Percentiles rank a stretch among this genome's conserved stretches.
These are phyloP conservation scores for Galerina sulciceps DNA, from an alignment of 768 basidiomycete genomes.

Conservation along the genomic window DNA sequence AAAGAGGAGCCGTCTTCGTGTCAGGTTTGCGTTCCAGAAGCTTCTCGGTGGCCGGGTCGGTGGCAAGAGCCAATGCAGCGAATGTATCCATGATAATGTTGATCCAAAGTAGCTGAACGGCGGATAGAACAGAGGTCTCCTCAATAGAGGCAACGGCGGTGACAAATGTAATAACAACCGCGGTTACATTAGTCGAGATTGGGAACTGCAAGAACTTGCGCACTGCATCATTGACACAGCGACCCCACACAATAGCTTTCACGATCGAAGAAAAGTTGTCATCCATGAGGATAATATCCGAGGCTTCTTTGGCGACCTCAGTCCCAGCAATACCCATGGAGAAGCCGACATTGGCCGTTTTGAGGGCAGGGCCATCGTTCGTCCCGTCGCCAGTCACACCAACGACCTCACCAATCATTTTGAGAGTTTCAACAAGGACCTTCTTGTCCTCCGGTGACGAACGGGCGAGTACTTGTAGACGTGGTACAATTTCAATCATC, in stretches of 20 bases:
- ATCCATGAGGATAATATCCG: constrained; percentile 98
- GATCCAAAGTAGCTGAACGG: constrained; percentile 98
- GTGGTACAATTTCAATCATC: constrained; percentile 83
- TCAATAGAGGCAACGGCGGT: constrained; percentile 79
- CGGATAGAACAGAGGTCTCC: constrained; percentile 87
- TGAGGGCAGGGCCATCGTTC: constrained; percentile 96
- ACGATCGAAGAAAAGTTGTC: constrained; percentile 97
- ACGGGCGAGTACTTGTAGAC: constrained; percentile 94
- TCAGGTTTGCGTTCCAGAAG: constrained; percentile 92
- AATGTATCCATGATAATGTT: constrained; percentile 99
- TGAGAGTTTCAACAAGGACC: constrained; percentile 86
- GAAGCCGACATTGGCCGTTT: constrained; percentile 95
- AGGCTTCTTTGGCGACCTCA: constrained; percentile 98
- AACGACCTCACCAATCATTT: constrained; percentile 85
- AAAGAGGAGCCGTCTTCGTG: constrained; percentile 84
- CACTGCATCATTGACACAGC: constrained; percentile 97
- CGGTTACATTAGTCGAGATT: constrained; percentile 92
- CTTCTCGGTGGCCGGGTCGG: constrained; percentile 85
- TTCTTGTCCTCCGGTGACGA: constrained; percentile 99
- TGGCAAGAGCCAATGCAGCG: constrained; percentile 95
- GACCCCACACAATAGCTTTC: constrained; percentile 98
- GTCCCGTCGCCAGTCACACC: constrained; percentile 98
- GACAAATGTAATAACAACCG: constrained; percentile 92
- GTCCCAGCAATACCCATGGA: constrained; percentile 97
- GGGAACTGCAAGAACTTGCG: constrained; percentile 98